A percentile compares a stretch with the other conserved stretches of the same genome.
Evolutionary conservation across 1,284 basidiomycete species (phyloP).

Genomic region (Microbotryum saponariae): DNA sequence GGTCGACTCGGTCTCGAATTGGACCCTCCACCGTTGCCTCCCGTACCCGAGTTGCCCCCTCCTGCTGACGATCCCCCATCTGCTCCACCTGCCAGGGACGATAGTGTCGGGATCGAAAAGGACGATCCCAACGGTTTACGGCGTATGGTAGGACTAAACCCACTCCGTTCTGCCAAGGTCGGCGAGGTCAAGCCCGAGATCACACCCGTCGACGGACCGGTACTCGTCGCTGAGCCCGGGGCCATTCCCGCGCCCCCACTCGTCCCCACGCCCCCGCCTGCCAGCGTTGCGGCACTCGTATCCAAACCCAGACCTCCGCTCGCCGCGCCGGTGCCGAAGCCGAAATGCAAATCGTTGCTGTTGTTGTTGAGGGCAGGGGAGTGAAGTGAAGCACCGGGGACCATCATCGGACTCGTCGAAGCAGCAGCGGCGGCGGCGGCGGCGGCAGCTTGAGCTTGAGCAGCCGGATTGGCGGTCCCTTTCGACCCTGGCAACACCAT

Average conservation of each 20-base stretch:
- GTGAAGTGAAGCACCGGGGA: no score
- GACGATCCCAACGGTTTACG: slow-evolving; percentile 21
- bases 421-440: not conserved
- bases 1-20: slow-evolving; percentile 17
- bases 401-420: no score
- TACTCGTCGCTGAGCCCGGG: not conserved
- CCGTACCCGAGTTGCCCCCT: not conserved
- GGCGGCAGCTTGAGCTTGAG: slow-evolving; percentile 37
- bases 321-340: not conserved
- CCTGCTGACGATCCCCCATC: not conserved
- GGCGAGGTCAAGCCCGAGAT: not conserved
- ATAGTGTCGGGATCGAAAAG: slow-evolving; percentile 24
- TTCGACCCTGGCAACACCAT: slow-evolving; percentile 1
- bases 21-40: not conserved
- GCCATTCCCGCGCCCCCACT: not conserved
- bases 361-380: no score
- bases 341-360: not conserved
- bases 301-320: not conserved
- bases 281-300: not conserved
- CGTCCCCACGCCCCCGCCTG: not conserved
- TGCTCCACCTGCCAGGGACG: not conserved
- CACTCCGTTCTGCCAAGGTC: not conserved
- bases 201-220: not conserved
- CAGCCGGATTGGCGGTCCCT: slow-evolving; percentile 45
- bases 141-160: slow-evolving; percentile 13